phyloP scores from a whole-genome alignment of 768 basidiomycete genomes.

The Nidularia pulvinata region DNA sequence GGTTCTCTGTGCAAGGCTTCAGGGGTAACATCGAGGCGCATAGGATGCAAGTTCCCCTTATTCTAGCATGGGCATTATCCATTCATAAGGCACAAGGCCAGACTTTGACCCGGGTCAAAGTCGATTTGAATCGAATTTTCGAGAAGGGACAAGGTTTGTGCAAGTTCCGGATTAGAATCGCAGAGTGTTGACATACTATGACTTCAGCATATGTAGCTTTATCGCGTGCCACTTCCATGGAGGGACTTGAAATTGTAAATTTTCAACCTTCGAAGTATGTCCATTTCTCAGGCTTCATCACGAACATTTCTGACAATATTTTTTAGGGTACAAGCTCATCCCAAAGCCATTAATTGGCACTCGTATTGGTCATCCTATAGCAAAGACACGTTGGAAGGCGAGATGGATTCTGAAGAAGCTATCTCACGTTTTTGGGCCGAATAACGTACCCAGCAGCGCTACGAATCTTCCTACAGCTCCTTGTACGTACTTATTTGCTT shows the following conservation, averaged over 20 bases:
- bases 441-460: not conserved
- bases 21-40: slow-evolving; percentile 56
- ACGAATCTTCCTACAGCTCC: too few relatives aligned
- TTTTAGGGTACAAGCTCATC: slow-evolving; percentile 56
- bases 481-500: too few relatives aligned
- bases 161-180: not conserved
- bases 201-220: slow-evolving; percentile 65
- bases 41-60: slow-evolving; percentile 54
- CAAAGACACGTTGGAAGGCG: slow-evolving; percentile 10
- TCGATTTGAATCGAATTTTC: slow-evolving; percentile 73
- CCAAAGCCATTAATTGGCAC: slow-evolving; percentile 56
- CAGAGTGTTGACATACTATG: not conserved
- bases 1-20: slow-evolving; percentile 58
- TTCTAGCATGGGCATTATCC: slow-evolving; percentile 79
- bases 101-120: slow-evolving; percentile 77
- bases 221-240: slow-evolving; percentile 67
- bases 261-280: slow-evolving; percentile 60
- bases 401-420: slow-evolving; percentile 19
- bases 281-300: not conserved
- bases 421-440: slow-evolving; percentile 7
- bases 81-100: slow-evolving; percentile 93
- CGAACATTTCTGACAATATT: not conserved
- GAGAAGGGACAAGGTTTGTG: slow-evolving; percentile 72
- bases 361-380: slow-evolving; percentile 24
- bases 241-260: slow-evolving; percentile 57